Evolutionary conservation across 2,329 filamentous ascomycete genomes (phyloP).

Genomic region (Fusarium setosum): DNA sequence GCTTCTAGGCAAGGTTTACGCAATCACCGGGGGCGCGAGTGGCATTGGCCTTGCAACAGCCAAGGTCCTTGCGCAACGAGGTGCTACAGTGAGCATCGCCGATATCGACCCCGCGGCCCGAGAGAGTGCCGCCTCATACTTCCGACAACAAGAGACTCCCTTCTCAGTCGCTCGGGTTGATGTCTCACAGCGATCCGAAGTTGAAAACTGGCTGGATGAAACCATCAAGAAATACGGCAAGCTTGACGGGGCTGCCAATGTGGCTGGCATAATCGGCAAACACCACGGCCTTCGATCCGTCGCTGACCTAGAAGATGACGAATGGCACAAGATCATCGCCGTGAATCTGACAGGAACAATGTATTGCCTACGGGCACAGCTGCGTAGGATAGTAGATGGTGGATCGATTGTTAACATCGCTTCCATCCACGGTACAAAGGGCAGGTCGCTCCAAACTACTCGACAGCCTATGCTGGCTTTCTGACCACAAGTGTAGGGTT

Average conservation of each 20-base stretch:
- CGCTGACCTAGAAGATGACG: conserved; percentile 57
- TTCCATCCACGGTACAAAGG: conserved; percentile 59
- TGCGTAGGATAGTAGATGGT: conserved; percentile 52
- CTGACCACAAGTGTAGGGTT: conserved; percentile 44
- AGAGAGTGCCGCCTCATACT: conserved; percentile 45
- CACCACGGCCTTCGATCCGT: conserved; percentile 54
- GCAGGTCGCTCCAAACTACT: conserved; percentile 40
- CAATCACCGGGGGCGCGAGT: conserved; percentile 56
- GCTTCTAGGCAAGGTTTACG: conserved; percentile 50
- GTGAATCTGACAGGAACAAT: conserved; percentile 64
- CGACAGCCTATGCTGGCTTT: background rate
- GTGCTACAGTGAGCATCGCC: conserved; percentile 53
- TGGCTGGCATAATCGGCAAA: conserved; percentile 63
- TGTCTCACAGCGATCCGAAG: conserved; percentile 58
- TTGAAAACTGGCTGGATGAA: conserved; percentile 61
- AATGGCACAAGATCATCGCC: conserved; percentile 61
- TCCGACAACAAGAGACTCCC: conserved; percentile 39
- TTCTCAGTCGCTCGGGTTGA: conserved; percentile 58
- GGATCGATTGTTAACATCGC: conserved; percentile 70
- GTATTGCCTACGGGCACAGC: conserved; percentile 61
- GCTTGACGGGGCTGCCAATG: conserved; percentile 66
- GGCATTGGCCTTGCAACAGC: conserved; percentile 58
- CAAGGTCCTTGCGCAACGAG: conserved; percentile 49
- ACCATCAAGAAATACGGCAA: conserved; percentile 62
- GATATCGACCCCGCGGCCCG: conserved; percentile 50